phyloP scores from a whole-genome alignment of 1,284 basidiomycete genomes.

The Moesziomyces sp. region DNA sequence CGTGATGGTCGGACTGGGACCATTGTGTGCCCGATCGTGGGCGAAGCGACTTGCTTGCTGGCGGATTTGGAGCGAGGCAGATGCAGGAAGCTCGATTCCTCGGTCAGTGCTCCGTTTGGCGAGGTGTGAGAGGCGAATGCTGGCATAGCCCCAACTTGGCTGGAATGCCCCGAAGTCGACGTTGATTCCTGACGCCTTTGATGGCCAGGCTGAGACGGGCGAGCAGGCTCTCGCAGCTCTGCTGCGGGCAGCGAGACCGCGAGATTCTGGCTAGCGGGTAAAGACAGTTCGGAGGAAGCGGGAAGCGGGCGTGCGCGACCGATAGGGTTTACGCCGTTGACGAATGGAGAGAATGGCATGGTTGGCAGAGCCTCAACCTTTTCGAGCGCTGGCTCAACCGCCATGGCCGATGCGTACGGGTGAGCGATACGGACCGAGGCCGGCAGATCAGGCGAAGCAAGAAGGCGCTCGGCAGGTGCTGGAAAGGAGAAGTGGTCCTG shows the following conservation, averaged over 20 bases:
- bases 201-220: background rate
- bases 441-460: conserved; percentile 15
- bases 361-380: conserved; percentile 6
- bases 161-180: conserved; percentile 8
- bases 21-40: background rate
- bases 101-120: background rate
- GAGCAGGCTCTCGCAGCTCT: background rate
- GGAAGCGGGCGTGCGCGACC: too few species aligned
- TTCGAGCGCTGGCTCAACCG: conserved; percentile 1
- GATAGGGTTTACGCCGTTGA: background rate
- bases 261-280: background rate
- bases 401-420: conserved; percentile 22
- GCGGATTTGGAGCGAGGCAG: background rate
- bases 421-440: conserved; percentile 19
- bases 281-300: background rate
- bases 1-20: background rate
- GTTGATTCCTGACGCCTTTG: conserved; percentile 8
- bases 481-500: conserved; percentile 1
- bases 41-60: background rate
- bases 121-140: background rate
- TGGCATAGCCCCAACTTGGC: conserved; percentile 2
- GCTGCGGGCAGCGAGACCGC: background rate
- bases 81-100: conserved; percentile 12
- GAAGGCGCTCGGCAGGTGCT: conserved; percentile 1
- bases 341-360: background rate